These are phyloP conservation scores for Botrytis fabae DNA, from an alignment of 2,329 filamentous ascomycete genomes.

Conservation along the genomic window DNA sequence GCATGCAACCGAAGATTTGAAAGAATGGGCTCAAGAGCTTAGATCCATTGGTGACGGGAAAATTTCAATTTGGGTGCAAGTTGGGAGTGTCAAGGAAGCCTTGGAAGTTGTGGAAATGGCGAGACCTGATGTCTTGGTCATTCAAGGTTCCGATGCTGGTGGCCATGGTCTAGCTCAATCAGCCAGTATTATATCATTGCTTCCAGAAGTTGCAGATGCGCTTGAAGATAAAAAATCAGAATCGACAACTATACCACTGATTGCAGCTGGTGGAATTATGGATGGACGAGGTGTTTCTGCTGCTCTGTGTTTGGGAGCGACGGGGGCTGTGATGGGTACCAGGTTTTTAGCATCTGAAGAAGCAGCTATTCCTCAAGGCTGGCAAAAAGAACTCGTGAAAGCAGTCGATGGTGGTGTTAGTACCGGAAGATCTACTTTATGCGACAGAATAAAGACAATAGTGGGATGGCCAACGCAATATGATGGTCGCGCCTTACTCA, in stretches of 20 bases:
- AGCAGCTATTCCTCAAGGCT: slow-evolving; percentile 48
- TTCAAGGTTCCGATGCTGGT: slow-evolving; percentile 43
- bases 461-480: slow-evolving; percentile 58
- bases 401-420: slow-evolving; percentile 51
- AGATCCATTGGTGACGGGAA: slow-evolving; percentile 23
- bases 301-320: slow-evolving; percentile 41
- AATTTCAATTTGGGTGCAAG: slow-evolving; percentile 41
- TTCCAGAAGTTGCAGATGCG: slow-evolving; percentile 41
- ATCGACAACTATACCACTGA: slow-evolving; percentile 30
- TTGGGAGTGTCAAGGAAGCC: slow-evolving; percentile 38
- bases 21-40: slow-evolving; percentile 10
- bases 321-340: slow-evolving; percentile 51
- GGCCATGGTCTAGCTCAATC: slow-evolving; percentile 41
- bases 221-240: slow-evolving; percentile 26
- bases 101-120: slow-evolving; percentile 29
- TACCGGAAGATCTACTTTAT: slow-evolving; percentile 52
- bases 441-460: slow-evolving; percentile 55
- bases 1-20: slow-evolving; percentile 11
- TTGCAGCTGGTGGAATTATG: slow-evolving; percentile 43
- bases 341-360: slow-evolving; percentile 51
- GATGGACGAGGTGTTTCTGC: slow-evolving; percentile 43
- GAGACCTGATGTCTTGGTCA: slow-evolving; percentile 41
- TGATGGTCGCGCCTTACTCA: slow-evolving; percentile 58
- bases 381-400: slow-evolving; percentile 48
- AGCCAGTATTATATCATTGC: slow-evolving; percentile 39